Evolutionary conservation across 2,329 filamentous ascomycete species (phyloP), one percentile per base, ranked within the genome.

Genomic region (Podosphaera leucotricha): DNA sequence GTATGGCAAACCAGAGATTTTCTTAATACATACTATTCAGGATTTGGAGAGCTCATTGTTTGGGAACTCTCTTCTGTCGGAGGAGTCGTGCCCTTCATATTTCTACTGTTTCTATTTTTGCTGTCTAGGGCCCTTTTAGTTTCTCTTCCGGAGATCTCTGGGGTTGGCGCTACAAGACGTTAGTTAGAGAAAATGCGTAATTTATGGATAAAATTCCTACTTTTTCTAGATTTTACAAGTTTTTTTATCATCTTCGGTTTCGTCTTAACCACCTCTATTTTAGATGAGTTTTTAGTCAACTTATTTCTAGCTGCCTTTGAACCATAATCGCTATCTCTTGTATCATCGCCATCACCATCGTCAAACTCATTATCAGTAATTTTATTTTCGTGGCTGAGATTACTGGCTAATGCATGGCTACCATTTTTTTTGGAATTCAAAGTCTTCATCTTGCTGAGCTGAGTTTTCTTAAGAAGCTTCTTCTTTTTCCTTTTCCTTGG

Each of bases 401-500:
- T 48, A n/a, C 46, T 49, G 19, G 42, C 40, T 15, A 46, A 46
- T 11, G 46, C 41, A 20, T 49, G 48, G 26, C 44, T 47, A n/a
- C 44, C 38, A 28, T 44, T 46, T 43, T 49, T 52, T 26, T 45
- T 30, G 44, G 48, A 44, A 36, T 48, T 50, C 26, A 46, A 41
- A n/a, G 21, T 22, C 22, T 41, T 41, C 7, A 55, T 45, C 38
- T 55, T 57, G 7, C 45, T 52, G 4, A 49, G 43, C 3, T 48
- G 41, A 11, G 43, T 48, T 46, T 54, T 56, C 46, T 57, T 57
- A 11, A 52, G 40, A 11, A 52, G 44, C 24, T 53, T 53, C 47
- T 56, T 56, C 44, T 55, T 56, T 43, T 51, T 52, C 46, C 55
- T 57, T 19, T 56, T 50, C 6, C 51, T 51, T 15, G 54, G 52